Evolutionary conservation across 2,329 filamentous ascomycete species (phyloP).

Genomic region (Clathrospora elynae): DNA sequence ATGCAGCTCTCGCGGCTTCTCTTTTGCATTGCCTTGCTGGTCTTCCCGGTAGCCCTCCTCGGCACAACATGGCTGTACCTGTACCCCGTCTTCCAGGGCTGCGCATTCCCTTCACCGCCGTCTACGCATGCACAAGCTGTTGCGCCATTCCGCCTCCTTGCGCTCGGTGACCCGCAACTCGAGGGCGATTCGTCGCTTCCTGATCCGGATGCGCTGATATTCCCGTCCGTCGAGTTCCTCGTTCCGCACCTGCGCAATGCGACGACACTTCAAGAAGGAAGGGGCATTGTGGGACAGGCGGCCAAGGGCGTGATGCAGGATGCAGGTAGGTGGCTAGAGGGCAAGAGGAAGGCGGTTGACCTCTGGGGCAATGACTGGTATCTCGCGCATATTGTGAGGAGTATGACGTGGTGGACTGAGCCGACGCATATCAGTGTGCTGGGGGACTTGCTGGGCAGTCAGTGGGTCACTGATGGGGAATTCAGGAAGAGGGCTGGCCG

Average conservation of each 20-base stretch:
- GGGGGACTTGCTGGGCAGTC: conserved; percentile 89
- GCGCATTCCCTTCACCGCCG: conserved; percentile 69
- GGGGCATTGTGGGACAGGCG: conserved; percentile 17
- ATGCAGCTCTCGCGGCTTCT: conserved; percentile 59
- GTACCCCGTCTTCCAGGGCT: conserved; percentile 79
- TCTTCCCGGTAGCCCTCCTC: conserved; percentile 70
- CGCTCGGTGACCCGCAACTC: conserved; percentile 89
- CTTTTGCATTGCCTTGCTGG: conserved; percentile 53
- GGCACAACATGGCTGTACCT: conserved; percentile 82
- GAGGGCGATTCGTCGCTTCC: conserved; percentile 89
- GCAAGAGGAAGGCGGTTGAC: conserved; percentile 79
- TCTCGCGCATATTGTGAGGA: conserved; percentile 88
- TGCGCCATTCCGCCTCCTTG: conserved; percentile 84
- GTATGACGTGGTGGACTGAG: conserved; percentile 77
- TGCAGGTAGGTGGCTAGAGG: conserved; percentile 68
- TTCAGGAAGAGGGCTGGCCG: conserved; percentile 74
- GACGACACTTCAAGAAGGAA: conserved; percentile 15
- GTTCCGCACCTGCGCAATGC: conserved; percentile 26
- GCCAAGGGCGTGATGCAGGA: conserved; percentile 57
- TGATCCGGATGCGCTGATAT: conserved; percentile 32
- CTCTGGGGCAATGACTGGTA: conserved; percentile 94
- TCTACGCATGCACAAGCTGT: conserved; percentile 14
- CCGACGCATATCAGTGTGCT: conserved; percentile 89
- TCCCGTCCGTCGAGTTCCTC: conserved; percentile 52
- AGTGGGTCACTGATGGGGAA: conserved; percentile 89